Base-by-base conservation (phyloP, 2,329 filamentous ascomycete genomes). In the Penicillium sp. region DNA sequence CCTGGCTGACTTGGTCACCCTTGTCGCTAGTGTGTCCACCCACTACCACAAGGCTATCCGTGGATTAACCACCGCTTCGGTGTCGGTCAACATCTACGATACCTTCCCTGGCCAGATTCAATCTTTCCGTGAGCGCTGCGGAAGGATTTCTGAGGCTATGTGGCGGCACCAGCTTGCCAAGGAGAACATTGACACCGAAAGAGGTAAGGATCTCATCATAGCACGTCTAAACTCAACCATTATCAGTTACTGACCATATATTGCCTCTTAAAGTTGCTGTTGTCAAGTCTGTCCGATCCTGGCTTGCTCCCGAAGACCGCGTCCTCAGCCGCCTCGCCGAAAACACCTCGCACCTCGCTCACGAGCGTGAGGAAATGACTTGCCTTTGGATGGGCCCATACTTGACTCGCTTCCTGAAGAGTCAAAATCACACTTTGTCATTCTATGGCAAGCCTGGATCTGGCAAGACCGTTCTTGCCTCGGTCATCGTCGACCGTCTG, bases 331-430 rank as follows among this genome's bases (percentile, higher is more conserved):
- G 78, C 9, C 70, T 85, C 24, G 77, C 75, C 15, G 77, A 80
- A 17, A 80, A 81, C 60, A 78, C 79, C 67, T 78, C 66, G 64
- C 80, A 70, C 64, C 75, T 70, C 68, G 80, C 72, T 62, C 78
- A 71, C 30, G 72, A 79, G 30, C 76, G 83, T 37, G 81, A 81
- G 53, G 83, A 85, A 62, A 81, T 81, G 62, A 86, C 83, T 22
- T 85, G 84, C 61, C 75, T 84, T 40, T 86, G 84, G 84, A 80
- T 86, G 64, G 76, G 80, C 26, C 79, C 81, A 40, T 76, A 82
- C 35, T 70, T 86, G 24, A 75, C 76, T n/a, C 78, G 78, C 10
- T 86, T 86, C 61, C 65, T 82, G 37, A 81, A 82, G 55, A 79
- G 80, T 45, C 68, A 77, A 0, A 74, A 83, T 33, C 75, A 77